Percentiles rank a stretch among this genome's conserved stretches.
phyloP scores from a whole-genome alignment of 345 rosid species.

The Gossypium arboreum region DNA sequence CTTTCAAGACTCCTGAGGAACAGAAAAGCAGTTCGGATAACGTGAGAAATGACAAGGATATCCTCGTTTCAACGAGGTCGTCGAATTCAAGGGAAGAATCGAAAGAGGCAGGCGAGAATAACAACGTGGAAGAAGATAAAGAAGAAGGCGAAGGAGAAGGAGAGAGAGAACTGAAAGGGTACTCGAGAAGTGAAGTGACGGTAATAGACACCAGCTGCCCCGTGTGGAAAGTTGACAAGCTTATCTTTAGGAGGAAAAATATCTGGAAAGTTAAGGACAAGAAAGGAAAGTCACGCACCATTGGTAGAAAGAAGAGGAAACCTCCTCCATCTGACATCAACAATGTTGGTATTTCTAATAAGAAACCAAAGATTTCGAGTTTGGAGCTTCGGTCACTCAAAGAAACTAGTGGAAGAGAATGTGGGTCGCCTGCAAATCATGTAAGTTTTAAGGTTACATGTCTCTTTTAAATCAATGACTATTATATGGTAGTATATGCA shows the following conservation, averaged over 20 bases:
- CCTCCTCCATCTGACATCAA: constrained; percentile 22
- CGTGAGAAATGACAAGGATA: constrained; percentile 24
- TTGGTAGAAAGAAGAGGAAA: constrained; percentile 63
- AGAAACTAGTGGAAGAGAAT: constrained; percentile 13
- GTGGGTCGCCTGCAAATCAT: constrained; percentile 17
- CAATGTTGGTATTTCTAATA: constrained; percentile 24
- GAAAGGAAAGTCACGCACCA: constrained; percentile 54
- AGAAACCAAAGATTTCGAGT: constrained; percentile 45
- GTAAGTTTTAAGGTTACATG: constrained; percentile 27
- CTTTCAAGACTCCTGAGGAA: constrained; percentile 23
- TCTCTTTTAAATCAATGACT: background rate
- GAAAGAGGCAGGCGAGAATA: constrained; percentile 22
- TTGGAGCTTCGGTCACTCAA: constrained; percentile 18
- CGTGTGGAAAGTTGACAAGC: constrained; percentile 84
- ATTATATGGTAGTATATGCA: background rate
- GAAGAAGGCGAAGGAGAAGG: constrained; percentile 35
- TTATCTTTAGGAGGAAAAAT: constrained; percentile 65
- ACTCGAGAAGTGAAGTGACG: constrained; percentile 89
- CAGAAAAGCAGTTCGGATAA: constrained; percentile 20
- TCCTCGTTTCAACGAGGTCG: constrained; percentile 30
- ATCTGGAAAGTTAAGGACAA: constrained; percentile 86
- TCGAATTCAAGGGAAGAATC: constrained; percentile 26
- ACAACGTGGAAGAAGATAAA: constrained; percentile 18
- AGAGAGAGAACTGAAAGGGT: constrained; percentile 62
- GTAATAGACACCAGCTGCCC: constrained; percentile 82